Conservation (phyloP, 805 yeast genomes). For the Starmerella vitae region DNA sequence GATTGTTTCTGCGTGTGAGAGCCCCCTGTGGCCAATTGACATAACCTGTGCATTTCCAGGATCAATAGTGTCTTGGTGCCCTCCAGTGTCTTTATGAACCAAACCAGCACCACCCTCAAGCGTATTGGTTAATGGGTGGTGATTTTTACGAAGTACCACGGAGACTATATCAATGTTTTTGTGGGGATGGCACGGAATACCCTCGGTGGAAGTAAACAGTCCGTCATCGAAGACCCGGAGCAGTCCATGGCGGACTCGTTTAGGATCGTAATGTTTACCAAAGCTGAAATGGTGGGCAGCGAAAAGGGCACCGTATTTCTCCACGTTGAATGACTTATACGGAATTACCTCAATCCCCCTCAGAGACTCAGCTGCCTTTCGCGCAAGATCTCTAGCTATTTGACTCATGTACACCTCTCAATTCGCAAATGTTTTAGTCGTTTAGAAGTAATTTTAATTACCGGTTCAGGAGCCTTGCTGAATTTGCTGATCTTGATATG, state of each 20-base stretch:
- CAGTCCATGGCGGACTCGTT: constrained; percentile 6
- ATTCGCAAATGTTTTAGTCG: too few relatives aligned
- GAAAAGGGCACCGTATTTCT: background rate
- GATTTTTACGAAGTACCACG: background rate
- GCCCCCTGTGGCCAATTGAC: constrained; percentile 6
- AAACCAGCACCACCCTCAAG: constrained; percentile 6
- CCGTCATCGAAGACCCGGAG: constrained; percentile 8
- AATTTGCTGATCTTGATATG: too few relatives aligned
- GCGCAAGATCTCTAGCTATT: background rate
- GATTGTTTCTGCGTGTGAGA: constrained; percentile 3
- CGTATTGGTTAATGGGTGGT: constrained; percentile 3
- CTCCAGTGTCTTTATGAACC: constrained; percentile 2
- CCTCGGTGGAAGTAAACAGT: background rate
- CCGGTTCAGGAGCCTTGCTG: too few relatives aligned
- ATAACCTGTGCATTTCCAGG: constrained; percentile 8
- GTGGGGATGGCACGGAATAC: constrained; percentile 8
- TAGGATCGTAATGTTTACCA: constrained; percentile 1
- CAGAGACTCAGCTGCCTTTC: background rate
- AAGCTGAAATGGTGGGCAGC: constrained; percentile 8
- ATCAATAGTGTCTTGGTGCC: constrained; percentile 2
- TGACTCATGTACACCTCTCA: background rate
- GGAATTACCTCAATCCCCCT: background rate
- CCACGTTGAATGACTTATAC: background rate
- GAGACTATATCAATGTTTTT: constrained; percentile 5
- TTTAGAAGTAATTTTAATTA: too few relatives aligned